Evolutionary conservation across 1,284 basidiomycete genomes (phyloP).

Genomic region (Ustilago bromivora): DNA sequence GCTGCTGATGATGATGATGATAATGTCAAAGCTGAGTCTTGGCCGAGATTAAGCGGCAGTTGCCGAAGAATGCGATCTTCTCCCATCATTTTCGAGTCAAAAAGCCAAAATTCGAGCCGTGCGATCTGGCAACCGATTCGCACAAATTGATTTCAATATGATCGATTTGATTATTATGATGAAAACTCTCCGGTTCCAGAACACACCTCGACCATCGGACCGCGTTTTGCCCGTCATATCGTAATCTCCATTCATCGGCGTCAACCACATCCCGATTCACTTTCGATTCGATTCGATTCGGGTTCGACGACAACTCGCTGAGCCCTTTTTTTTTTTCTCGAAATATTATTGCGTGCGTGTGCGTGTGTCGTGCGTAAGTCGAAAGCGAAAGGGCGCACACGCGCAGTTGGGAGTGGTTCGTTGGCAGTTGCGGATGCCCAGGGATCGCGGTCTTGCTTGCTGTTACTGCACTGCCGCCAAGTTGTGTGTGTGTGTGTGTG

Average conservation of each 20-base stretch:
- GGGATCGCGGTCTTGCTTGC: slow-evolving; percentile 9
- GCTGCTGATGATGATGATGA: neutral
- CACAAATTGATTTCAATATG: no score
- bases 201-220: neutral
- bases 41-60: slow-evolving; percentile 8
- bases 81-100: neutral
- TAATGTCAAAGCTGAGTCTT: slow-evolving; percentile 7
- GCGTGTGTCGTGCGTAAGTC: slow-evolving; percentile 6
- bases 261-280: neutral
- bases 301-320: neutral
- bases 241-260: slow-evolving; percentile 2
- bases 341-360: neutral
- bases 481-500: neutral
- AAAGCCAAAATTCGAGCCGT: neutral
- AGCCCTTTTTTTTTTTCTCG: neutral
- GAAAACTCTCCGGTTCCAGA: no score
- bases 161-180: neutral
- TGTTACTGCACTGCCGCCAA: slow-evolving; percentile 10
- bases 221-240: neutral
- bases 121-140: no score
- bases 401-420: neutral
- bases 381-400: slow-evolving; percentile 11
- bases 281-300: neutral
- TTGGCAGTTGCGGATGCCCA: slow-evolving; percentile 13
- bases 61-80: neutral